Conservation (phyloP, 129 eudicot species). For the Flaveria ramosissima region DNA sequence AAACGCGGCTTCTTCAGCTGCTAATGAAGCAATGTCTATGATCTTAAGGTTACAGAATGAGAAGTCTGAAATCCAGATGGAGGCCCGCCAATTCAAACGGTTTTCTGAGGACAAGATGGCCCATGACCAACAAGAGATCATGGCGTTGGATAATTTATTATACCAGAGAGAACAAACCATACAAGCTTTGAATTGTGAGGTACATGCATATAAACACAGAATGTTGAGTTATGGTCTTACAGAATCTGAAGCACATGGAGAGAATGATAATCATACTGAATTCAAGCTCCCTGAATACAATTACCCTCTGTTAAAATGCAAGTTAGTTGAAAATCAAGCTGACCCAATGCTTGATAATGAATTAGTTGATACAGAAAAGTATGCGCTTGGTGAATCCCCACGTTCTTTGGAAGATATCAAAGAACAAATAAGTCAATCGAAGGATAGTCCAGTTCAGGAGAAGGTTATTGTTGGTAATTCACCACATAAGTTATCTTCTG, state of each 20-base stretch:
- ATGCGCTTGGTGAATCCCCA: slow-evolving; percentile 74
- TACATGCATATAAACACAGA: slow-evolving; percentile 75
- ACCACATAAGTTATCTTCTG: slow-evolving; percentile 52
- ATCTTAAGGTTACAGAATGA: slow-evolving; percentile 91
- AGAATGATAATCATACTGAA: slow-evolving; percentile 38
- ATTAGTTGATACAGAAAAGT: slow-evolving; percentile 62
- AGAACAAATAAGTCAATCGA: slow-evolving; percentile 67
- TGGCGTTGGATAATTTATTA: slow-evolving; percentile 67
- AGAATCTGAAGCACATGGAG: slow-evolving; percentile 74
- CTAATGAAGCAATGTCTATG: slow-evolving; percentile 96
- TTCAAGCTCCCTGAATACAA: slow-evolving; percentile 50
- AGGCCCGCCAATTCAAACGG: slow-evolving; percentile 77
- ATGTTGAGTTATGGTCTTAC: slow-evolving; percentile 90
- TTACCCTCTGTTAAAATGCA: slow-evolving; percentile 74
- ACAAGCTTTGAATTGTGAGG: slow-evolving; percentile 71
- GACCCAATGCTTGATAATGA: slow-evolving; percentile 49
- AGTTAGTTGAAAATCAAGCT: slow-evolving; percentile 56
- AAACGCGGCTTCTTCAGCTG: slow-evolving; percentile 86
- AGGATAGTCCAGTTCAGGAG: slow-evolving; percentile 59
- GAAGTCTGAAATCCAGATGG: slow-evolving; percentile 92
- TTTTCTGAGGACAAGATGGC: slow-evolving; percentile 92
- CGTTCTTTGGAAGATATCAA: slow-evolving; percentile 64
- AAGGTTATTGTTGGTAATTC: slow-evolving; percentile 60
- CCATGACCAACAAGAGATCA: slow-evolving; percentile 73
- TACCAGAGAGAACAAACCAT: slow-evolving; percentile 79